A percentile compares a stretch with the other conserved stretches of the same genome.
Evolutionary conservation across 768 basidiomycete genomes (phyloP).

Genomic region (Tulasnella sp.): DNA sequence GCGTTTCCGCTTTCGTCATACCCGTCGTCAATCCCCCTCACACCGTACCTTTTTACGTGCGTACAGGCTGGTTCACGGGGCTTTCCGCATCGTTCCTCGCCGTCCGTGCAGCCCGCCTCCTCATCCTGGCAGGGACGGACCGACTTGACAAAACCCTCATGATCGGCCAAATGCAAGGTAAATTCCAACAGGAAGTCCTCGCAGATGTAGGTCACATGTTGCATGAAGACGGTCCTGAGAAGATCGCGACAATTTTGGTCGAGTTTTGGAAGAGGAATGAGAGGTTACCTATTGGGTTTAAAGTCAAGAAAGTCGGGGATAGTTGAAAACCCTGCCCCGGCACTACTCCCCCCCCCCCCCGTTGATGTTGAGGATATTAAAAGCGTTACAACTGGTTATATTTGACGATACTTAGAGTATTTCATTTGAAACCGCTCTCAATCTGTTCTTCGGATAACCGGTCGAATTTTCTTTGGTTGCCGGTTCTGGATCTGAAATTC

Average conservation of each 20-base stretch:
- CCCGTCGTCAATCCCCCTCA: neutral
- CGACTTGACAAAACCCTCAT: slow-evolving; percentile 86
- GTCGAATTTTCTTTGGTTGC: no score
- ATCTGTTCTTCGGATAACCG: no score
- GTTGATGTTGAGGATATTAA: no score
- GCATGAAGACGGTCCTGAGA: slow-evolving; percentile 87
- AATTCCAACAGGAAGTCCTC: slow-evolving; percentile 89
- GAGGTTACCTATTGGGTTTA: slow-evolving; percentile 49
- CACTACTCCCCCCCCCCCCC: no score
- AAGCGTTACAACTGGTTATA: no score
- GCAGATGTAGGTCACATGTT: slow-evolving; percentile 86
- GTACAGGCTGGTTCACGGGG: slow-evolving; percentile 80
- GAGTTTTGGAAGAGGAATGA: slow-evolving; percentile 93
- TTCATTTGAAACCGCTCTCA: no score
- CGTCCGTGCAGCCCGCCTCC: slow-evolving; percentile 70
- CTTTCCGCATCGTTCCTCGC: slow-evolving; percentile 74
- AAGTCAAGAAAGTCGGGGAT: slow-evolving; percentile 31
- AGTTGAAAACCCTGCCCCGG: neutral
- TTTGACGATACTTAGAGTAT: no score
- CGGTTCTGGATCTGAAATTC: no score
- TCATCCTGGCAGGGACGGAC: slow-evolving; percentile 89
- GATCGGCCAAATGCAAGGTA: slow-evolving; percentile 94
- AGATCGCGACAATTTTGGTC: slow-evolving; percentile 68
- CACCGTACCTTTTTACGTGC: neutral
- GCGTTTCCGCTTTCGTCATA: slow-evolving; percentile 23